Evolutionary conservation across 2,329 filamentous ascomycete genomes (phyloP).

Genomic region (Coniochaeta ligniaria): DNA sequence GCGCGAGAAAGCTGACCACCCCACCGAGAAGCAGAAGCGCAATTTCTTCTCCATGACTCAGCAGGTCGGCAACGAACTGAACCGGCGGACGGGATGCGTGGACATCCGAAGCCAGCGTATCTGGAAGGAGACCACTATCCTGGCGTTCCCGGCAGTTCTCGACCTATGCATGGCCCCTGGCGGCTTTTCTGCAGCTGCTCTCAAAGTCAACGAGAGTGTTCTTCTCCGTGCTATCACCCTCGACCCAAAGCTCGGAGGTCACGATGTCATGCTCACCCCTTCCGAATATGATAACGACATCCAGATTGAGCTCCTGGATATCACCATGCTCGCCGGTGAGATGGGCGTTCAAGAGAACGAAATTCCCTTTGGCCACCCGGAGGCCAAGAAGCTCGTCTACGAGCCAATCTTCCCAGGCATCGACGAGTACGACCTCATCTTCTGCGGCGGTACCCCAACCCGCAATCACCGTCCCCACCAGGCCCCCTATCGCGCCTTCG

Average conservation of each 20-base stretch:
- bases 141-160: conserved; percentile 27
- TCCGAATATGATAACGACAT: conserved; percentile 6
- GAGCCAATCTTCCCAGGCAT: not conserved
- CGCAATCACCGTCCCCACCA: no score
- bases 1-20: no score
- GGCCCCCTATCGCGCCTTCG: conserved; percentile 12
- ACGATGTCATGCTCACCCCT: conserved; percentile 23
- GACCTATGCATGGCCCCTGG: conserved; percentile 52
- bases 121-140: no score
- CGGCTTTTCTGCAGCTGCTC: conserved; percentile 34
- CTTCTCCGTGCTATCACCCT: conserved; percentile 31
- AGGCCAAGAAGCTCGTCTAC: conserved; percentile 17
- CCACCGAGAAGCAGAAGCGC: no score
- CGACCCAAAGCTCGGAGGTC: conserved; percentile 29
- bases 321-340: conserved; percentile 35
- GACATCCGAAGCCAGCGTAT: not conserved
- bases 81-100: not conserved
- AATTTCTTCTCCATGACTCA: no score
- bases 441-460: not conserved
- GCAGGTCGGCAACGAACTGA: not conserved
- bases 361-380: conserved; percentile 24
- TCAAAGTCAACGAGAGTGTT: conserved; percentile 26
- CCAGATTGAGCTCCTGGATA: conserved; percentile 27
- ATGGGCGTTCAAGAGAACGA: conserved; percentile 24
- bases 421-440: not conserved